A percentile compares a stretch with the other conserved stretches of the same genome.
Evolutionary conservation across 768 basidiomycete genomes (phyloP).

Genomic region (Hydnomerulius pinastri): DNA sequence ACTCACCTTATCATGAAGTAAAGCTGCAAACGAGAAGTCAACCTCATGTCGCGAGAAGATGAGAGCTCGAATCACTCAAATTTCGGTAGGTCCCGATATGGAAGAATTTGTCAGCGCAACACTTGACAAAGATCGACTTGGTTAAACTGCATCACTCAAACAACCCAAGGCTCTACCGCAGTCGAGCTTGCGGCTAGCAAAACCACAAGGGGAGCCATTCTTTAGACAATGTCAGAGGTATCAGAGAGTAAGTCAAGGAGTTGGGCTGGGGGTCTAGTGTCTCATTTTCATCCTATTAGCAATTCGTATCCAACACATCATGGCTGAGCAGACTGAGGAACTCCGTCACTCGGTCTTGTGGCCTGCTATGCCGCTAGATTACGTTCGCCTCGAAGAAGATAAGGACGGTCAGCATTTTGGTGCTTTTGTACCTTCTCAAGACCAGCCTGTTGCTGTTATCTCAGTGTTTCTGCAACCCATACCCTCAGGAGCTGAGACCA

Average conservation of each 20-base stretch:
- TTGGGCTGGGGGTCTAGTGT: neutral
- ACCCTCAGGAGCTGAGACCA: constrained; percentile 17
- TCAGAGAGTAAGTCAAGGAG: constrained; percentile 15
- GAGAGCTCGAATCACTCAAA: neutral
- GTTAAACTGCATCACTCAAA: too few relatives aligned
- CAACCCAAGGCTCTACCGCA: too few relatives aligned
- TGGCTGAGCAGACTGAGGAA: constrained; percentile 44
- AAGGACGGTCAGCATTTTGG: constrained; percentile 53
- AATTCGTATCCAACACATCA: constrained; percentile 34
- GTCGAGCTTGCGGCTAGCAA: constrained; percentile 7
- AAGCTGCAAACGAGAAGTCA: too few relatives aligned
- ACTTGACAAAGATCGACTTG: neutral
- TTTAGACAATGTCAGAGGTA: neutral
- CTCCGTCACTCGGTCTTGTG: constrained; percentile 62
- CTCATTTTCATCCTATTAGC: constrained; percentile 10
- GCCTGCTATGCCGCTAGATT: constrained; percentile 49
- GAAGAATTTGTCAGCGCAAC: neutral
- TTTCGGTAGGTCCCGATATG: neutral
- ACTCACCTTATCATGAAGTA: neutral
- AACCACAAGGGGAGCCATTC: constrained; percentile 1
- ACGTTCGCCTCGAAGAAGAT: constrained; percentile 57
- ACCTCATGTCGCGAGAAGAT: neutral
- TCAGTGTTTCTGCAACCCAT: constrained; percentile 54
- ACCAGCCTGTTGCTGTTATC: constrained; percentile 51
- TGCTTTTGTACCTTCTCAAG: constrained; percentile 44